Base-by-base conservation (phyloP, 208 protist species). In the Trypanosoma cruzi region DNA sequence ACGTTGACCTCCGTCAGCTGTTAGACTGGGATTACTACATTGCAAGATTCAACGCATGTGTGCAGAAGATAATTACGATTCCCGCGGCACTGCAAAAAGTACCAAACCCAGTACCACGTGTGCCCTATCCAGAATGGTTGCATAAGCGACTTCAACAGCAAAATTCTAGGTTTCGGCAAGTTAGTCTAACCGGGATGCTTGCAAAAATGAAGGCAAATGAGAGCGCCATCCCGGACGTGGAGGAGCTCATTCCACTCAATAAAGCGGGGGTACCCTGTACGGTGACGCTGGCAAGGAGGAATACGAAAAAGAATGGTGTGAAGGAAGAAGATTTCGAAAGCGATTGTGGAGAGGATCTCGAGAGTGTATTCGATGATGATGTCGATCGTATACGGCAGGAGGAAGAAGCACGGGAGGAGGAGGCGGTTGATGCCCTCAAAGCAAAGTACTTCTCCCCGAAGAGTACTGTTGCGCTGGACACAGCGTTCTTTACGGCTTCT, bases 21-120 rank as follows among this genome's bases (percentile, higher is more conserved):
- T 80, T 99, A 14, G 99, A 99, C 82, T 99, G 99, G 99, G 93
- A 99, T 68, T 99, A 99, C 88, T 99, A 99, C 90, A 99, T 95
- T 1, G 84, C 92, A 4, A 94, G 99, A 54, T 94, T 99, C 46
- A 97, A 78, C 46, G 88, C 85, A 8, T 91, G 94, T 49, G 98
- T 99, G 61, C 98, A 99, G 81, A 99, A 99, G 78, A 99, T 99
- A 67, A 97, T 99, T 64, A 99, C 98, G 8, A 99, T 99, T 72
- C 99, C 99, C 1, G 98, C 99, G 5, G 98, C 97, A 16, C 79
- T 99, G 44, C 99, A 99, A 79, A 78, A 78, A 13, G 57, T 99
- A 28, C 54, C 71, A 0, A 99, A 99, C 81, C 99, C 99, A 11
- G 95, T 99, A 1, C 98, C 98, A 22, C 89, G 98, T 7, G 97